Evolutionary conservation across 2,329 filamentous ascomycete genomes (phyloP), one percentile per base, ranked within the genome.

Genomic region (Cladorrhinum sp.): DNA sequence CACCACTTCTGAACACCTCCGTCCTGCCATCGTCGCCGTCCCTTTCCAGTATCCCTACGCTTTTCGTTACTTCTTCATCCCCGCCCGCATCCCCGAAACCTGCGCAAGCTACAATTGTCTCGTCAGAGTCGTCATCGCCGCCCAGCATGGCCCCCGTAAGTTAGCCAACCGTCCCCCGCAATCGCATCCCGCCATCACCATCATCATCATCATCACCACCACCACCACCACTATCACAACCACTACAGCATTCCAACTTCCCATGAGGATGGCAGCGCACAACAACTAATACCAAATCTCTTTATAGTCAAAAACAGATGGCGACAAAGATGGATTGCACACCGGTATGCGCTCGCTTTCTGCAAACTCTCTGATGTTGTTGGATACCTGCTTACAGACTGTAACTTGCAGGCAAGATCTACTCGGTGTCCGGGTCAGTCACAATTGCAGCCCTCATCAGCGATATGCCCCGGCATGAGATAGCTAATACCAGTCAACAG

Each of bases 381-480:
- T 24, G 18, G 22, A 45, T 45, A 13, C 32, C 60, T 62, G 61
- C 68, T 73, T 64, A 72, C 68, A 64, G 52, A 62, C 41, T 32
- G 10, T 9, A 45, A 32, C 58, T 45, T 64, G 52, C 66, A 84
- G 82, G 82, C 80, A 85, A 83, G 78, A 83, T 85, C 75, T 85
- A 79, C 76, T 85, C 82, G 73, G 76, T 85, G 68, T 84, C 82
- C 66, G 87, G 87, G 82, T 85, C 69, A 75, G 81, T 81, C 65
- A 64, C 62, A 66, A 62, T 55, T 52, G 62, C 27, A 45, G 18
- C 57, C 22, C 61, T 64, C 61, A 25, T 55, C 55, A 55, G 56
- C 49, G 56, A 38, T 45, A 54, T 53, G 29, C 50, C 18, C n/a
- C 55, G 59, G 45, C 51, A 20, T 36, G 60, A 67, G 57, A 66